Base-by-base conservation (phyloP, 257 asterid genomes). In the Nicotiana attenuata region DNA sequence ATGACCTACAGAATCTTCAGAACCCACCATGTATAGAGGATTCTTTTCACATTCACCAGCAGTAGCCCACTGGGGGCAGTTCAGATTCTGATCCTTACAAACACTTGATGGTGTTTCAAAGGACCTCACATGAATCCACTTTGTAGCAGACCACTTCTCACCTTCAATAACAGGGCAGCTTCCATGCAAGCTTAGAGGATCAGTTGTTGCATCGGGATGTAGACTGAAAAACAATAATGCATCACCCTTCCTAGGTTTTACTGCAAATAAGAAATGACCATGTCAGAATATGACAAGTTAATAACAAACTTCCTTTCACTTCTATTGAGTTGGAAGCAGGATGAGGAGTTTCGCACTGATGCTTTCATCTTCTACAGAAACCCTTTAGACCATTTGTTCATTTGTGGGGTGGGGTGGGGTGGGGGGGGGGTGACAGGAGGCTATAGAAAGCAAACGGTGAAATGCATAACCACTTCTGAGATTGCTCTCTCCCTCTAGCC, bases 111-210 rank as follows among this genome's bases (percentile, higher is more conserved):
- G 35, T 9, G 29, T 13, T 2, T 92, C 97, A 6, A 94, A 94
- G 14, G 93, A 82, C 82, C 91, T 89, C 82, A 92, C 97, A 22
- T 92, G 97, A 82, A 95, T 93, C 98, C 99, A 95, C 88, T 93
- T 93, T 6, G 99, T 95, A 11, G 98, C 98, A 0, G 97, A 92
- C 98, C 99, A 94, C 83, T 96, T 92, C 88, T 96, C 98, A 14
- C 98, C 98, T 82, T 92, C 92, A 31, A 93, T 89, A 13, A 95
- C 97, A 0, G 98, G 99, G 66, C 99, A 95, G 86, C 98, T 95
- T 45, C 97, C 98, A 10, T 94, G 98, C 90, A 96, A 87, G 94
- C 98, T 94, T 15, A 83, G 19, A 5, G 88, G 81, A 80, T 96
- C 97, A 2, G 94, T 89, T 15, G 93, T 93, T n/a, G 93, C 95